phyloP scores from a whole-genome alignment of 2,329 filamentous ascomycete species.

The Aureobasidium melanogenum region DNA sequence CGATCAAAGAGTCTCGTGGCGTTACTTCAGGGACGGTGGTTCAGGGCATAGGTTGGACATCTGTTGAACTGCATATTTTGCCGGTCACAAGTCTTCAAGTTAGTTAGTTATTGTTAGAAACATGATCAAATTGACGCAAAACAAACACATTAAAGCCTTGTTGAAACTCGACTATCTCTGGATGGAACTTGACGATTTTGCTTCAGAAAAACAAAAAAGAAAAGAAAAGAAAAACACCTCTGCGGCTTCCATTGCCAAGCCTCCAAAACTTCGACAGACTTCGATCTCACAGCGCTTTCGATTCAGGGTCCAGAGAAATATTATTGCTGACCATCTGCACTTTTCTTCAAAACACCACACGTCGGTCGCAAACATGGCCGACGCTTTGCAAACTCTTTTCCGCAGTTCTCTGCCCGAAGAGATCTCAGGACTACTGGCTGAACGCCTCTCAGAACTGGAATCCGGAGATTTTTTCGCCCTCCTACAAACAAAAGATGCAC shows the following conservation, averaged over 20 bases:
- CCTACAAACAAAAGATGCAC: constrained; percentile 31
- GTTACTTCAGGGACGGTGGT: neutral
- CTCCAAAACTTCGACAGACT: neutral
- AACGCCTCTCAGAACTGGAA: constrained; percentile 31
- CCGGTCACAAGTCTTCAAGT: neutral
- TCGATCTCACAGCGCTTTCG: neutral
- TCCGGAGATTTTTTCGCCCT: constrained; percentile 34
- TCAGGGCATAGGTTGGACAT: neutral
- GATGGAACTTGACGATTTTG: neutral
- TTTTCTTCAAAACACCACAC: neutral
- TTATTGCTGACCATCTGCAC: neutral
- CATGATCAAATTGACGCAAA: neutral
- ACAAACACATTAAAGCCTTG: neutral
- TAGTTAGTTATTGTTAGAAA: neutral
- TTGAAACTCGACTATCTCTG: neutral
- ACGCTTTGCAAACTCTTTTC: constrained; percentile 34
- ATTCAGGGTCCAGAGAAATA: constrained; percentile 8
- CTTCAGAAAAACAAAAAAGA: no score
- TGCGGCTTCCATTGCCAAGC: neutral
- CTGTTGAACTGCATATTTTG: neutral
- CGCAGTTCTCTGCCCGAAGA: constrained; percentile 34
- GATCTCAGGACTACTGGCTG: constrained; percentile 28
- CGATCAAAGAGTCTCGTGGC: neutral
- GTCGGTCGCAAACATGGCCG: constrained; percentile 15
- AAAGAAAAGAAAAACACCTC: no score